A percentile compares a stretch with the other conserved stretches of the same genome.
These are phyloP conservation scores for Panaeolus cyanescens DNA, from an alignment of 768 basidiomycete species.

Conservation along the genomic window DNA sequence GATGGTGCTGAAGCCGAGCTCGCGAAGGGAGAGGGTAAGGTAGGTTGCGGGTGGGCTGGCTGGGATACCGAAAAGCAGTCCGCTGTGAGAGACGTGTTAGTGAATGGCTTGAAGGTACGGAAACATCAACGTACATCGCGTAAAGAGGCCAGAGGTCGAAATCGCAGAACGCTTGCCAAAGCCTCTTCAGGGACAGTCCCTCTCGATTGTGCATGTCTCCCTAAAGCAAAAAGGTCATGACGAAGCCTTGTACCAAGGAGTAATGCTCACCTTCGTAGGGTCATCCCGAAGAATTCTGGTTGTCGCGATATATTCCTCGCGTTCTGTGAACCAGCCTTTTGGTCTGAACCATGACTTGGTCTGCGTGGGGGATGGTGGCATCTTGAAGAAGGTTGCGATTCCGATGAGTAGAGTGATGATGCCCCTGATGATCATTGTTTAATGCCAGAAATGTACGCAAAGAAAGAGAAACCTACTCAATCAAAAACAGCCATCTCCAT, in stretches of 20 bases:
- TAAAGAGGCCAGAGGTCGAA: conserved; percentile 72
- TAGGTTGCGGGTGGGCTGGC: conserved; percentile 50
- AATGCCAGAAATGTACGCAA: not conserved
- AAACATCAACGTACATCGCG: conserved; percentile 37
- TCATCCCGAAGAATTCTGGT: conserved; percentile 65
- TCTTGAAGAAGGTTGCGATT: conserved; percentile 53
- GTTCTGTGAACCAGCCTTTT: conserved; percentile 64
- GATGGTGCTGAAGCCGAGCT: conserved; percentile 64
- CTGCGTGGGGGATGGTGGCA: conserved; percentile 64
- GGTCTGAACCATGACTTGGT: conserved; percentile 59
- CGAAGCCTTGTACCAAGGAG: too few species aligned
- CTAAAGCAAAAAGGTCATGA: conserved; percentile 25
- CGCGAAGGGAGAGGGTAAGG: conserved; percentile 56
- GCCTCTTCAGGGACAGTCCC: conserved; percentile 46
- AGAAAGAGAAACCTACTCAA: conserved; percentile 41
- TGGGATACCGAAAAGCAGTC: conserved; percentile 56
- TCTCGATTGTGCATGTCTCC: conserved; percentile 75
- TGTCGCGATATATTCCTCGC: conserved; percentile 63
- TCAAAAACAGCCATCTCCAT: conserved; percentile 64
- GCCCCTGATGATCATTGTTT: conserved; percentile 10
- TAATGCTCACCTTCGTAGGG: conserved; percentile 47
- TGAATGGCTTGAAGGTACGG: not conserved
- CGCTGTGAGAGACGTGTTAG: conserved; percentile 27
- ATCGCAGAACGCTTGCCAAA: conserved; percentile 59
- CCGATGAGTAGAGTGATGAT: conserved; percentile 51